A percentile compares a stretch with the other conserved stretches of the same genome.
Conservation (phyloP, 2,329 filamentous ascomycete species). For the Alternaria novae-zelandiae region DNA sequence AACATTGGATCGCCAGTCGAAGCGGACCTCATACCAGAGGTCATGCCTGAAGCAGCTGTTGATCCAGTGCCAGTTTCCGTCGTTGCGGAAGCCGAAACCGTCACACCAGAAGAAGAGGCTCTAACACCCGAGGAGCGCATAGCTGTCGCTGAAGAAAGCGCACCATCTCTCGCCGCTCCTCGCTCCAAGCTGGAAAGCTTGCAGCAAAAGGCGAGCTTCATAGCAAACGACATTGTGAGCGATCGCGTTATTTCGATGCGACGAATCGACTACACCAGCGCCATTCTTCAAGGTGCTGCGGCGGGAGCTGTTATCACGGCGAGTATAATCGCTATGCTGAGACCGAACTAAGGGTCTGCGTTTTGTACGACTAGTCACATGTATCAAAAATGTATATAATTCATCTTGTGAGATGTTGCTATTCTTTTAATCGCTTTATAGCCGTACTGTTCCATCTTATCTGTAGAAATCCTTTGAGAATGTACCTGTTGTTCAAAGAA, state of each 20-base stretch:
- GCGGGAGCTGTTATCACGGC: conserved; percentile 48
- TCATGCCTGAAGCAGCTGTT: not conserved
- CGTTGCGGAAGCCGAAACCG: conserved; percentile 2
- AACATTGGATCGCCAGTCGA: conserved; percentile 2
- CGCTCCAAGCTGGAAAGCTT: conserved; percentile 20
- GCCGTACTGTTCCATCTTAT: not conserved
- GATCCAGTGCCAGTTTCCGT: conserved; percentile 12
- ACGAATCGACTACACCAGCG: conserved; percentile 55
- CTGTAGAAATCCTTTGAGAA: not conserved
- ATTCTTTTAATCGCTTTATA: not conserved
- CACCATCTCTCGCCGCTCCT: conserved; percentile 11
- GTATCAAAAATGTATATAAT: conserved; percentile 1
- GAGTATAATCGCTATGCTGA: conserved; percentile 32
- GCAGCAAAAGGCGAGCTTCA: conserved; percentile 28
- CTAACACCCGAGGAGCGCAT: conserved; percentile 19
- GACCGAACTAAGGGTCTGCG: conserved; percentile 18
- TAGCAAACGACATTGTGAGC: conserved; percentile 50
- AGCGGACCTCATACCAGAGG: conserved; percentile 5
- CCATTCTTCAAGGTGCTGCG: conserved; percentile 53
- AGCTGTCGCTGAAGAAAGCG: conserved; percentile 21
- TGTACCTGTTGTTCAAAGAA: not conserved
- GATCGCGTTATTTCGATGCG: conserved; percentile 54
- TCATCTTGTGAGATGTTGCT: not conserved
- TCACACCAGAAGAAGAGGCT: conserved; percentile 14
- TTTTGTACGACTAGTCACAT: conserved; percentile 6